A percentile compares a stretch with the other conserved stretches of the same genome.
Evolutionary conservation across 1,139 yeast genomes (phyloP).

Genomic region (Yamadazyma diddensiae): DNA sequence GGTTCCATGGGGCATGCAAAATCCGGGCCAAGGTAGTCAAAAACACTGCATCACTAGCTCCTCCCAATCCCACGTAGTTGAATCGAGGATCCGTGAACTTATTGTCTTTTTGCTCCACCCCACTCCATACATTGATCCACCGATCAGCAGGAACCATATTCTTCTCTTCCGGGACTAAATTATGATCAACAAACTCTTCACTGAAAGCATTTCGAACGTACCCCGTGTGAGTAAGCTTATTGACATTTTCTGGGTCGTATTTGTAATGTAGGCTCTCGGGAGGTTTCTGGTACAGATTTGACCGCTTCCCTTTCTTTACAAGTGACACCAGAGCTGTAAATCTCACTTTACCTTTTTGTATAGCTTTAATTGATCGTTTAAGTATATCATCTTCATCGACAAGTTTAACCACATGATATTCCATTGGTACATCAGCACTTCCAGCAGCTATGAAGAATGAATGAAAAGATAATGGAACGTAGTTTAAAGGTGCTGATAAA

Average conservation of each 20-base stretch:
- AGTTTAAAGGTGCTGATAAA: constrained; percentile 27
- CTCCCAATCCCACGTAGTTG: constrained; percentile 40
- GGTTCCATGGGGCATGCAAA: constrained; percentile 45
- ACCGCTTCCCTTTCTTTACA: constrained; percentile 16
- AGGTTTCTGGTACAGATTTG: constrained; percentile 15
- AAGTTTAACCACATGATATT: constrained; percentile 55
- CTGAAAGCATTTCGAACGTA: constrained; percentile 39
- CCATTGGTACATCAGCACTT: constrained; percentile 43
- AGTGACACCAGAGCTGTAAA: constrained; percentile 33
- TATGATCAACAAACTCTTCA: constrained; percentile 34
- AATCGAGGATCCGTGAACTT: constrained; percentile 28
- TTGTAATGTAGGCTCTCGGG: constrained; percentile 22
- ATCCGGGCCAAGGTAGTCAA: constrained; percentile 44
- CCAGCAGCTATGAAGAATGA: constrained; percentile 49
- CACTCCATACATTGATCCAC: constrained; percentile 44
- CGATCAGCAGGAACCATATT: constrained; percentile 31
- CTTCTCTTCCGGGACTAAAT: constrained; percentile 35
- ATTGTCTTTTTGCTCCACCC: constrained; percentile 25
- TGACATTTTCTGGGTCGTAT: constrained; percentile 28
- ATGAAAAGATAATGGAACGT: constrained; percentile 38
- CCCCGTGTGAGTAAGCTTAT: constrained; percentile 36
- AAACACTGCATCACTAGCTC: constrained; percentile 39
- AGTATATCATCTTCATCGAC: constrained; percentile 32
- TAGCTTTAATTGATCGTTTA: constrained; percentile 25
- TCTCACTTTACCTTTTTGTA: constrained; percentile 28